A percentile compares a stretch with the other conserved stretches of the same genome.
Conservation (phyloP, 441 rosid species). For the Brassica hybrid region DNA sequence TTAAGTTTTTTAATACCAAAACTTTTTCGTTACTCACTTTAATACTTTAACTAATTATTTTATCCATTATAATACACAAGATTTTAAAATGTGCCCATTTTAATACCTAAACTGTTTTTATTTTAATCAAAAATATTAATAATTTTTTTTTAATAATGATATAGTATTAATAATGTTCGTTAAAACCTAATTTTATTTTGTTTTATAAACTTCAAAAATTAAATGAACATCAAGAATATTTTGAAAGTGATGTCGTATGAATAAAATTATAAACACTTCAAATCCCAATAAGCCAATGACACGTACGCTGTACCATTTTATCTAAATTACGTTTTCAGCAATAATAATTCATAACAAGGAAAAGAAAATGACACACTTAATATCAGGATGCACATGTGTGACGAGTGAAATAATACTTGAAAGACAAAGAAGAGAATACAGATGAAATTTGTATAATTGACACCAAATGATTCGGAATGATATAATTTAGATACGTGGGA, state of each 20-base stretch:
- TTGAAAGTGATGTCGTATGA: not conserved
- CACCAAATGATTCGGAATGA: constrained; percentile 63
- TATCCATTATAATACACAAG: too few relatives aligned
- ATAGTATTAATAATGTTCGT: not conserved
- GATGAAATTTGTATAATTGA: constrained; percentile 24
- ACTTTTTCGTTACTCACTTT: too few relatives aligned
- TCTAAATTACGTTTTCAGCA: constrained; percentile 9
- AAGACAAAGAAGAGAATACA: not conserved
- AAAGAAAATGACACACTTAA: constrained; percentile 9
- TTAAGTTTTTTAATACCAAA: too few relatives aligned
- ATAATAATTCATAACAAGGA: constrained; percentile 1
- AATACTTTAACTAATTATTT: too few relatives aligned
- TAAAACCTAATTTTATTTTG: not conserved
- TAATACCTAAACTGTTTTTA: too few relatives aligned
- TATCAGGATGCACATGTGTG: constrained; percentile 21
- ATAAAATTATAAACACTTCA: not conserved
- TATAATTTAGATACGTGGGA: constrained; percentile 69
- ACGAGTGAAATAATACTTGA: constrained; percentile 33
- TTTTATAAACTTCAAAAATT: not conserved
- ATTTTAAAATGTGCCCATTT: too few relatives aligned
- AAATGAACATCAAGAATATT: not conserved
- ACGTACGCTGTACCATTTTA: not conserved
- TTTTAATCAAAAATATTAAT: too few relatives aligned
- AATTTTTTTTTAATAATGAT: too few relatives aligned
- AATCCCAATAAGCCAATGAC: not conserved